Conservation (phyloP, 129 eudicot genomes). For the Silybum marianum region DNA sequence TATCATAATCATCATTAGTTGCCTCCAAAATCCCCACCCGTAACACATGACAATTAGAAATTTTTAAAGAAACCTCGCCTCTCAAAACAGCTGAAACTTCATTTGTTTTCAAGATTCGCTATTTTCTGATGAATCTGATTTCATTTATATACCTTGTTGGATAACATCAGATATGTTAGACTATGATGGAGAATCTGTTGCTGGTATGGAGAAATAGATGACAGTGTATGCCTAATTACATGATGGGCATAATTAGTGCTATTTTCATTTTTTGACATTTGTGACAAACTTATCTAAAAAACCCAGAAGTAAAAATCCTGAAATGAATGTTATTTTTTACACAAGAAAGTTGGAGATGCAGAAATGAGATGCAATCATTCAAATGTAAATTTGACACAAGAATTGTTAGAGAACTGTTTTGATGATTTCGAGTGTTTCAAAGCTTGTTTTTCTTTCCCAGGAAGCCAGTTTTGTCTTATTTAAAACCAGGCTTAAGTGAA, state of each 20-base stretch:
- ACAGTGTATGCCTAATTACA: neutral
- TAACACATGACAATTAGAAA: neutral
- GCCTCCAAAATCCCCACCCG: neutral
- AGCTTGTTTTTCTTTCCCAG: neutral
- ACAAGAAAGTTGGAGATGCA: neutral
- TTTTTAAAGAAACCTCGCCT: neutral
- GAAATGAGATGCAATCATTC: neutral
- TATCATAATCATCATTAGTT: neutral
- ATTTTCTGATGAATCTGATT: neutral
- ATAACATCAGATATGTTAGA: neutral
- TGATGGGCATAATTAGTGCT: neutral
- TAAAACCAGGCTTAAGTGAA: neutral
- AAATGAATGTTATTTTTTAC: neutral
- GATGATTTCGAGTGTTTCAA: neutral
- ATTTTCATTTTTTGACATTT: neutral
- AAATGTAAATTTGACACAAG: conserved; percentile 6
- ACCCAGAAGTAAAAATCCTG: neutral
- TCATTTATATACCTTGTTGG: conserved; percentile 3
- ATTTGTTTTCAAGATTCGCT: neutral
- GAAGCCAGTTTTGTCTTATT: neutral
- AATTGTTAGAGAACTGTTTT: neutral
- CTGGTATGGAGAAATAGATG: neutral
- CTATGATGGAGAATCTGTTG: neutral
- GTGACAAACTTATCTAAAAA: neutral
- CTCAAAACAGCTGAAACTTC: neutral